Conservation (phyloP, 495 filamentous ascomycete genomes). For the Aspergillus diversus region DNA sequence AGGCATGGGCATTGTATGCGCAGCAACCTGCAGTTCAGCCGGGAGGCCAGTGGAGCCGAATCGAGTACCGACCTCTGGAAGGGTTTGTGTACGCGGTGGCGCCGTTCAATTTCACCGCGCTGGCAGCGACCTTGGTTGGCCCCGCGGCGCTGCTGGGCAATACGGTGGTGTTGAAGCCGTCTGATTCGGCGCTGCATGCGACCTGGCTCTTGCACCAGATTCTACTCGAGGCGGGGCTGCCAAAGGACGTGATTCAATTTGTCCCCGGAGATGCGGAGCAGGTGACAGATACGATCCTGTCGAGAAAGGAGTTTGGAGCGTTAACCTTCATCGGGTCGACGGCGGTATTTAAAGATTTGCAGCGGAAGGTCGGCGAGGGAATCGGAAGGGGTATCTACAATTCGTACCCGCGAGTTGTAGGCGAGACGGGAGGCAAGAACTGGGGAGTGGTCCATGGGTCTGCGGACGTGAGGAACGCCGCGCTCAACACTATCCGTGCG, state of each 20-base stretch:
- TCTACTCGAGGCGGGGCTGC: conserved; percentile 78
- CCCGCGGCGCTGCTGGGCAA: conserved; percentile 75
- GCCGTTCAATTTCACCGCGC: conserved; percentile 91
- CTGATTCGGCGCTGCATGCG: conserved; percentile 72
- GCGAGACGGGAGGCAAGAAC: conserved; percentile 89
- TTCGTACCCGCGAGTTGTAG: conserved; percentile 78
- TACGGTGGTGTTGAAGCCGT: conserved; percentile 86
- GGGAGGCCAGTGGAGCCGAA: conserved; percentile 68
- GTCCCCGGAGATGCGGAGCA: conserved; percentile 75
- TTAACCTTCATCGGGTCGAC: conserved; percentile 84
- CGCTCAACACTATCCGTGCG: conserved; percentile 75
- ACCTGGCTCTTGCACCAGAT: conserved; percentile 80
- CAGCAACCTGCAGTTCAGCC: conserved; percentile 65
- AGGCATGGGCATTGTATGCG: conserved; percentile 71
- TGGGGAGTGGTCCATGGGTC: conserved; percentile 78
- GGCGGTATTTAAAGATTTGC: conserved; percentile 72
- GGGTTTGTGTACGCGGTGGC: conserved; percentile 83
- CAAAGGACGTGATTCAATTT: conserved; percentile 79
- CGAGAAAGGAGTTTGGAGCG: conserved; percentile 68
- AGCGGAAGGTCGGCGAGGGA: conserved; percentile 70
- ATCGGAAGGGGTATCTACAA: conserved; percentile 68
- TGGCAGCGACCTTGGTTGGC: conserved; percentile 76
- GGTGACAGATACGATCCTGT: conserved; percentile 70
- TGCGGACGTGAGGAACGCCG: conserved; percentile 75
- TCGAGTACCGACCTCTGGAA: conserved; percentile 76